Evolutionary conservation across 2,329 filamentous ascomycete species (phyloP), one percentile per base, ranked within the genome.

Genomic region (Aspergillus carbonarius): DNA sequence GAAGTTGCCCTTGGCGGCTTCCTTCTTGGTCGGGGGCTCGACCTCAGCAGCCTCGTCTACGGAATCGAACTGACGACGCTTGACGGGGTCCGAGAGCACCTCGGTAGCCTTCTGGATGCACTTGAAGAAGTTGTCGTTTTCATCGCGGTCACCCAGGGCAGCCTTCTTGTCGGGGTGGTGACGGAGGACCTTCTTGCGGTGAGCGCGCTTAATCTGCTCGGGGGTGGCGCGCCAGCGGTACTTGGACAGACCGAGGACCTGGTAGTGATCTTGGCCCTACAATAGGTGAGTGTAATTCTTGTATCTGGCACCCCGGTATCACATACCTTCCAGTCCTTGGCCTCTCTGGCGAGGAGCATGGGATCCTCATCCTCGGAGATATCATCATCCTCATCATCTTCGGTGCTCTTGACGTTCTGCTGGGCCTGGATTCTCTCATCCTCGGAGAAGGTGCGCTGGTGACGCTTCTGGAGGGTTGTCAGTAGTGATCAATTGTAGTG

Each of bases 101-200:
- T 99, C 95, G 70, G 90, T 93, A 58, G 95, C 95, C 79, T 97
- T 97, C 77, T 99, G 96, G 77, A 99, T 99, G 79, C 96, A 99
- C 85, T 99, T 99, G 89, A 99, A 99, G 84, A 99, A 99, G 77
- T 90, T 91, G 78, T 99, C 95, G 78, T 97, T 78, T 70, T 81
- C 93, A 71, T 98, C 93, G 68, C 86, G 85, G 70, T 86, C 85
- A 62, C 95, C 95, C 49, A 88, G 85, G 27, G 95, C 95, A 15
- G 96, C 95, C 82, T 96, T 96, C 88, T 99, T 99, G 78, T 99
- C 95, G 62, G 95, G 95, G 79, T 99, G 95, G 78, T 99, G 95
- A 81, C 92, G 93, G 66, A 99, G 89, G 66, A 99, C 95, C 89
- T 99, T 99, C 87, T 96, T 97, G 82, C 95, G 92, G 82, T 99